These are phyloP conservation scores for Cetradonia linearis DNA, from an alignment of 495 filamentous ascomycete species.

Conservation along the genomic window DNA sequence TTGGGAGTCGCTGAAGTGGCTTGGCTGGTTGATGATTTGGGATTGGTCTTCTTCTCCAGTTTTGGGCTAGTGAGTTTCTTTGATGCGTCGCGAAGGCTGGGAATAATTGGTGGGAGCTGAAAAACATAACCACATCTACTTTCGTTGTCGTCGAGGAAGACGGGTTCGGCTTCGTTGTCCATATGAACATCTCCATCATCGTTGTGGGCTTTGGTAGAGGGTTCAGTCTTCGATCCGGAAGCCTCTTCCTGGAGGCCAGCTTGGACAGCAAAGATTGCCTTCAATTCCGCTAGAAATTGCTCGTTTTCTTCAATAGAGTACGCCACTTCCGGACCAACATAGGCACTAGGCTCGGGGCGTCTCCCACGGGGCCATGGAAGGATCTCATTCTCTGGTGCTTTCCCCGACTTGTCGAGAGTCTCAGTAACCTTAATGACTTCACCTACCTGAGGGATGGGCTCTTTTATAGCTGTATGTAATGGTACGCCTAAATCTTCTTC, in stretches of 20 bases:
- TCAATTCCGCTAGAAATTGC: slow-evolving; percentile 8
- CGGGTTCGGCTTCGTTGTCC: neutral
- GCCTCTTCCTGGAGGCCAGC: neutral
- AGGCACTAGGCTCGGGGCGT: neutral
- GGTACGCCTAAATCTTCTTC: neutral
- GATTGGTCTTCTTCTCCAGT: slow-evolving; percentile 19
- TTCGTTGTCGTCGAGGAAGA: slow-evolving; percentile 14
- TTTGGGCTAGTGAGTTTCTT: slow-evolving; percentile 14
- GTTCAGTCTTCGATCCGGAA: neutral
- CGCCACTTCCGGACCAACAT: neutral
- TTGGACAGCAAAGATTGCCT: neutral
- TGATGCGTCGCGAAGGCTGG: slow-evolving; percentile 33
- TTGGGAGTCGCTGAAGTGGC: slow-evolving; percentile 11
- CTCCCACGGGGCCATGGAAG: neutral
- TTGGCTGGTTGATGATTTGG: slow-evolving; percentile 4
- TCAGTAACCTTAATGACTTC: neutral
- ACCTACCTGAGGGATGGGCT: neutral
- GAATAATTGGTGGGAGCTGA: slow-evolving; percentile 47
- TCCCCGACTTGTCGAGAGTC: neutral
- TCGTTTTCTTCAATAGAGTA: neutral
- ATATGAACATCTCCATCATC: slow-evolving; percentile 25
- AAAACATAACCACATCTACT: slow-evolving; percentile 42
- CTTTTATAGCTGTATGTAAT: neutral
- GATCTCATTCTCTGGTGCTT: neutral
- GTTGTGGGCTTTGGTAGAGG: neutral